Evolutionary conservation across 2,329 filamentous ascomycete species (phyloP).

Genomic region (Zasmidium angulare): DNA sequence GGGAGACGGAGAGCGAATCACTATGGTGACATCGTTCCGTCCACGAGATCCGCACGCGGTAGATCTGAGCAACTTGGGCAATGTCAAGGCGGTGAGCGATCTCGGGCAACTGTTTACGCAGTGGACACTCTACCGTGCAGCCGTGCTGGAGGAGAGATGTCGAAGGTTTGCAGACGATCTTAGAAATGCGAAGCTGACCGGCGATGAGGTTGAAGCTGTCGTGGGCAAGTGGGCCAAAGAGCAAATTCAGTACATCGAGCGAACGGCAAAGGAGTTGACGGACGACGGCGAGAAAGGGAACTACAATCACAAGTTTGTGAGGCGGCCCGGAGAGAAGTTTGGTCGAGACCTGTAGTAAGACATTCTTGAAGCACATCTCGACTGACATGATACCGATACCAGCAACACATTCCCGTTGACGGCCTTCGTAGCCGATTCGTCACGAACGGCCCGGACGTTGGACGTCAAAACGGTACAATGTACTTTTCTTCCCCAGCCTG

Average conservation of each 20-base stretch:
- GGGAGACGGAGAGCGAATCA: constrained; percentile 62
- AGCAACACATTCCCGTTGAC: too few species aligned
- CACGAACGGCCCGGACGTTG: too few species aligned
- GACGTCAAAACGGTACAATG: too few species aligned
- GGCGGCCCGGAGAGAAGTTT: not conserved
- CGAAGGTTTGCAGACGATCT: constrained; percentile 30
- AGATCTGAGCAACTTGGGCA: constrained; percentile 63
- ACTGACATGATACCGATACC: too few species aligned
- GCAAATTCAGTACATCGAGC: constrained; percentile 7
- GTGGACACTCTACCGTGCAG: constrained; percentile 62
- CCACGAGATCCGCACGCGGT: constrained; percentile 54
- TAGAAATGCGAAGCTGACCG: not conserved
- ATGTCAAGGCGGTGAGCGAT: constrained; percentile 59
- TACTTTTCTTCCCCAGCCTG: too few species aligned
- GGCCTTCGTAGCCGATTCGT: too few species aligned
- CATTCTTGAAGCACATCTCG: too few species aligned
- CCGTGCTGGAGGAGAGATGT: constrained; percentile 61
- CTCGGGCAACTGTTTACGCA: constrained; percentile 60
- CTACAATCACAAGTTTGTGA: not conserved
- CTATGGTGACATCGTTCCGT: constrained; percentile 66
- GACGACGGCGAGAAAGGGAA: not conserved
- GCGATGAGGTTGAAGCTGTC: not conserved
- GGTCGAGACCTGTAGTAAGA: not conserved
- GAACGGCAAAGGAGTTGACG: not conserved
- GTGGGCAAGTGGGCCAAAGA: constrained; percentile 1